Evolutionary conservation across 202 grass and related monocot genomes (phyloP).

Genomic region (Miscanthus sacchariflorus): DNA sequence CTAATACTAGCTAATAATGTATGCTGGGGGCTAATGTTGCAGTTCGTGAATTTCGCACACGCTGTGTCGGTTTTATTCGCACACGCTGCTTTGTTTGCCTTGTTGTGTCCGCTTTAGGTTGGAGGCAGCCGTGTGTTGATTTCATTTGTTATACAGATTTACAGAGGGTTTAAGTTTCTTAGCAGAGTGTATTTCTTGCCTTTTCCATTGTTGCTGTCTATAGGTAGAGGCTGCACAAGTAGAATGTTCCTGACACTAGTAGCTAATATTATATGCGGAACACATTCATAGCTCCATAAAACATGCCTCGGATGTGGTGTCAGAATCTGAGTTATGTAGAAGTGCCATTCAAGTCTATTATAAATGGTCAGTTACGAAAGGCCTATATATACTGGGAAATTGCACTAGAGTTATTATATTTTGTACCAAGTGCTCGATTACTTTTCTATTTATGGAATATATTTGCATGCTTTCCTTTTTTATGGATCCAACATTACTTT

Average conservation of each 20-base stretch:
- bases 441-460: conserved; percentile 8
- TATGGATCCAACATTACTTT: neutral
- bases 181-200: neutral
- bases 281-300: neutral
- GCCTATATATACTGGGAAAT: neutral
- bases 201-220: neutral
- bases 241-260: neutral
- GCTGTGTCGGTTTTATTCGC: neutral
- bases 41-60: neutral
- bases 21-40: neutral
- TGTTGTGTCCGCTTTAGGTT: neutral
- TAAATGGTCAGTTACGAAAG: neutral
- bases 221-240: neutral
- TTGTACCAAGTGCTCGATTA: neutral
- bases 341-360: neutral
- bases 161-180: neutral
- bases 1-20: neutral
- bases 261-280: neutral
- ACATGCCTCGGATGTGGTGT: neutral
- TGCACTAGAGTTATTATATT: neutral
- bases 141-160: neutral
- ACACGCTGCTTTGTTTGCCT: neutral
- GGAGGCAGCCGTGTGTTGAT: neutral
- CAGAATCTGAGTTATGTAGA: neutral
- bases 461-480: neutral